phyloP scores from a whole-genome alignment of 2,329 filamentous ascomycete genomes.

The Aspergillus tanneri region DNA sequence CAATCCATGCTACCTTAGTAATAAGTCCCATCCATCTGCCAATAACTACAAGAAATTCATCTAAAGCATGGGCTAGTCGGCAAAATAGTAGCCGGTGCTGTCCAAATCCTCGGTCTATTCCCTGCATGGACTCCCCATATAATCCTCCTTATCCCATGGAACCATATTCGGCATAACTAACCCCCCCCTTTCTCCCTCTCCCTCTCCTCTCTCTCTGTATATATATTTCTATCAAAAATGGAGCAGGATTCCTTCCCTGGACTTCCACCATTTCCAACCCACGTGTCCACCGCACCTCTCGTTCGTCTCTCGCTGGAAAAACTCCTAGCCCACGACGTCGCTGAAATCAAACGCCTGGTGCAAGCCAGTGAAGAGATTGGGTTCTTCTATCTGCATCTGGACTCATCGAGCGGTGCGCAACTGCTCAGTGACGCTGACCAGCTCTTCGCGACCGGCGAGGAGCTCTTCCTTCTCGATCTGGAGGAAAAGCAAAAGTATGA shows the following conservation, averaged over 20 bases:
- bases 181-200: too few relatives aligned
- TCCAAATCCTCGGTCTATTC: too few relatives aligned
- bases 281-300: slow-evolving; percentile 46
- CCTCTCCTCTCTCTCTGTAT: too few relatives aligned
- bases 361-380: slow-evolving; percentile 50
- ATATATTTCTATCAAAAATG: too few relatives aligned
- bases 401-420: slow-evolving; percentile 29
- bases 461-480: slow-evolving; percentile 50
- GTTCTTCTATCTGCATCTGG: slow-evolving; percentile 58
- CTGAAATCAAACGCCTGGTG: slow-evolving; percentile 39
- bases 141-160: too few relatives aligned
- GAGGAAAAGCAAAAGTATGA: slow-evolving; percentile 58
- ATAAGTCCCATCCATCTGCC: too few relatives aligned
- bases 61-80: too few relatives aligned
- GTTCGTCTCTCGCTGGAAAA: slow-evolving; percentile 43
- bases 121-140: too few relatives aligned
- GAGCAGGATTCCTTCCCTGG: slow-evolving; percentile 29
- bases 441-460: slow-evolving; percentile 48
- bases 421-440: slow-evolving; percentile 48
- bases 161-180: too few relatives aligned
- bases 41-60: too few relatives aligned
- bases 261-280: slow-evolving; percentile 43
- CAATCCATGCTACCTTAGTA: too few relatives aligned
- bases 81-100: too few relatives aligned
- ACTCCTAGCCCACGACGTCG: slow-evolving; percentile 36